phyloP scores from a whole-genome alignment of 1,139 yeast genomes.

The Sugiyamaella castrensis region DNA sequence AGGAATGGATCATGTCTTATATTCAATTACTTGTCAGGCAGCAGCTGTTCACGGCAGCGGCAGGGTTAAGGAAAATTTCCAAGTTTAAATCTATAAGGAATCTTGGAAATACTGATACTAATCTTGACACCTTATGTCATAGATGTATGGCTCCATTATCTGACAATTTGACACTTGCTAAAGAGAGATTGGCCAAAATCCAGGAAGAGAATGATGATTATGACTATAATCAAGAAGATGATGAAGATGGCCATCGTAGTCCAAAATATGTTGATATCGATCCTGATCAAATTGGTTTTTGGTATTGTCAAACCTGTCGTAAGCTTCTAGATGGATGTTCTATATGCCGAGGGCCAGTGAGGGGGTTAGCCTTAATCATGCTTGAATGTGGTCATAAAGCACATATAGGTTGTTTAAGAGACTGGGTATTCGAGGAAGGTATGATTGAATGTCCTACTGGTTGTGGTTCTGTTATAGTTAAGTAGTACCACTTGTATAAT shows the following conservation, averaged over 20 bases:
- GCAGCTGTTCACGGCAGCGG: conserved; percentile 55
- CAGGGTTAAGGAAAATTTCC: conserved; percentile 50
- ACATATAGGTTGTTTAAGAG: conserved; percentile 73
- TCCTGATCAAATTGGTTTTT: conserved; percentile 52
- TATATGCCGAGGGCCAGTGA: conserved; percentile 77
- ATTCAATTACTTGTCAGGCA: conserved; percentile 55
- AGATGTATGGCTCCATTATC: conserved; percentile 60
- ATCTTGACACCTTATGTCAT: conserved; percentile 64
- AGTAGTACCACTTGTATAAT: conserved; percentile 4
- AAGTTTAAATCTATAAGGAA: conserved; percentile 46
- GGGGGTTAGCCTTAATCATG: conserved; percentile 65
- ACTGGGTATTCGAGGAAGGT: conserved; percentile 69
- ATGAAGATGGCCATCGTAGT: conserved; percentile 6
- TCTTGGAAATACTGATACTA: conserved; percentile 53
- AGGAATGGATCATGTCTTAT: conserved; percentile 52
- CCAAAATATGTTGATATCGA: background rate
- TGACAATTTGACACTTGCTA: conserved; percentile 48
- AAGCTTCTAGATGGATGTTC: conserved; percentile 63
- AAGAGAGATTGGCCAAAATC: conserved; percentile 17
- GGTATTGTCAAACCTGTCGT: conserved; percentile 81
- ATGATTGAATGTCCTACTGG: conserved; percentile 82
- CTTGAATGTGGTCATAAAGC: conserved; percentile 85
- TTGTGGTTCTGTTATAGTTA: conserved; percentile 41
- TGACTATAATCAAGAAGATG: conserved; percentile 7
- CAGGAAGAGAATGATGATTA: conserved; percentile 18